Evolutionary conservation across 345 rosid species (phyloP).

Genomic region (Lepidium aucheri): DNA sequence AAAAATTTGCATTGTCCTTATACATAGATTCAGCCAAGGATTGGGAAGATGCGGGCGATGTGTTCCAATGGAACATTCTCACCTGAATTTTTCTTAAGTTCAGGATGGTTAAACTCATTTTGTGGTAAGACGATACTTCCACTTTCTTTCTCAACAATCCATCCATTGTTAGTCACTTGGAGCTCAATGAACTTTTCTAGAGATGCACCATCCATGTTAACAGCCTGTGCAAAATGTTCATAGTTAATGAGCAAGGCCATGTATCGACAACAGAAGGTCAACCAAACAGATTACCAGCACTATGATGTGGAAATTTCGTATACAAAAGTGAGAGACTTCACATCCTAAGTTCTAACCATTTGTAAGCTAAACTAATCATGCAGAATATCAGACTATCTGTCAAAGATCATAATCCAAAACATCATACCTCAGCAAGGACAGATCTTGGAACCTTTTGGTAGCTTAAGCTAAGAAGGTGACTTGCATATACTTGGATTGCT

Average conservation of each 20-base stretch:
- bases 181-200: conserved; percentile 87
- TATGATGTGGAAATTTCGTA: background rate
- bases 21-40: conserved; percentile 51
- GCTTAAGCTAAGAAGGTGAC: conserved; percentile 84
- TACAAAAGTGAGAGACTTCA: background rate
- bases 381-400: background rate
- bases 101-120: conserved; percentile 79
- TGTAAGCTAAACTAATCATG: background rate
- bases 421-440: conserved; percentile 87
- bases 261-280: background rate
- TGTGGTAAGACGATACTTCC: conserved; percentile 51
- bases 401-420: background rate
- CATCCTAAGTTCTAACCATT: background rate
- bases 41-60: conserved; percentile 81
- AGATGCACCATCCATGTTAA: conserved; percentile 69
- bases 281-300: background rate
- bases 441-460: conserved; percentile 86
- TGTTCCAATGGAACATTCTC: conserved; percentile 76
- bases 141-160: conserved; percentile 70
- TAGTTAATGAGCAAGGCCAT: background rate
- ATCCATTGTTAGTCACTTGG: conserved; percentile 52
- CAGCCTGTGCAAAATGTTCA: conserved; percentile 41
- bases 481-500: conserved; percentile 77
- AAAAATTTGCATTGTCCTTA: background rate
- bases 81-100: conserved; percentile 64